Evolutionary conservation across 495 filamentous ascomycete genomes (phyloP), one percentile per base, ranked within the genome.

Genomic region (Platismatia glauca): DNA sequence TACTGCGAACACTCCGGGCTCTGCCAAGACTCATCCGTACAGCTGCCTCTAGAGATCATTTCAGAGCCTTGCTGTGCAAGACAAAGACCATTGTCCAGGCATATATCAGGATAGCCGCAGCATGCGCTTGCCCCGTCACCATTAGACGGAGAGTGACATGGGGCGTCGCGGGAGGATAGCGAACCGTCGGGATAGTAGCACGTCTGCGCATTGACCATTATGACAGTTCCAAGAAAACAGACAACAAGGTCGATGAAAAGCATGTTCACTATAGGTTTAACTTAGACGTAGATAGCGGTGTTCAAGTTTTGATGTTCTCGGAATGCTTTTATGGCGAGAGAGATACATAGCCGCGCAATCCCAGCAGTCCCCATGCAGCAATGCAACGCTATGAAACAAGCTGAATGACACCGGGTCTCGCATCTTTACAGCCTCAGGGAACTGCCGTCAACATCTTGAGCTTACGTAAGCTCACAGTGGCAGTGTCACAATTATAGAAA

Each of bases 121-220:
- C 55, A 58, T 58, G 55, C 34, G 55, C 55, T 58, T 39, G 55
- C 18, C 18, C 55, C 55, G 15, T 9, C 55, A 12, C 16, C 34
- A n/a, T 9, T 33, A 34, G 29, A 33, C 33, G 8, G 24, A 39
- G 55, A 58, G 34, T 39, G 55, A 20, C 55, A 58, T 3, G 55
- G 55, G 12, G 16, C 39, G 34, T 58, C 55, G 7, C 6, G 12
- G 8, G 35, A 1, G 24, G 55, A 8, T 58, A 38, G 34, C n/a
- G 35, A n/a, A 16, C 55, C 55, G 4, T 58, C 38, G 20, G 55
- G 55, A 27, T 15, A 58, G 18, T 39, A 58, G 55, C 55, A 58
- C 16, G 55, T 57, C 5, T 38, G 55, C 7, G 33, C 13, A 13
- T 27, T 12, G 6, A 33, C 31, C 55, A 57, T 57, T 22, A 22